Evolutionary conservation across 176 grass and related monocot species (phyloP).

Genomic region (Eragrostis curvula): DNA sequence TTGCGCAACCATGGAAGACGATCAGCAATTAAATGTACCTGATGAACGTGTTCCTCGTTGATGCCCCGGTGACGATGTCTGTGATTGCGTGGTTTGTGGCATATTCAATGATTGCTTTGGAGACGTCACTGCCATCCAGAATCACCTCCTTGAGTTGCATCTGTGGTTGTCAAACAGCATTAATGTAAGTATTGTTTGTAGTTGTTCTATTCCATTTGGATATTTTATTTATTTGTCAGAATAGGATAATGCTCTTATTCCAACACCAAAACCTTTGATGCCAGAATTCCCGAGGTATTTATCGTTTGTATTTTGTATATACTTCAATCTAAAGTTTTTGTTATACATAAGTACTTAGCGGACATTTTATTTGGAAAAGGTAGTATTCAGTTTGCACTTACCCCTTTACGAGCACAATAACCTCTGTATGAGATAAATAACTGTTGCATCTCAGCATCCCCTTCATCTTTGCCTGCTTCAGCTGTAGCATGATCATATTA

Average conservation of each 20-base stretch:
- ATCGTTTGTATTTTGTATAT: slow-evolving; percentile 20
- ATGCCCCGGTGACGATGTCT: slow-evolving; percentile 73
- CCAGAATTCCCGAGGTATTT: slow-evolving; percentile 12
- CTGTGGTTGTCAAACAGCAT: slow-evolving; percentile 43
- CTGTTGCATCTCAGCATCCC: slow-evolving; percentile 62
- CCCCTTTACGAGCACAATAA: slow-evolving; percentile 90
- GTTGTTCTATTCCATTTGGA: slow-evolving; percentile 15
- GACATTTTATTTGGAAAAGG: neutral
- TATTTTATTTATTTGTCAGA: neutral
- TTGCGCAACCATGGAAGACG: slow-evolving; percentile 20
- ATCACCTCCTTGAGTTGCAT: slow-evolving; percentile 88
- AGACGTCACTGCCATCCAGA: slow-evolving; percentile 68
- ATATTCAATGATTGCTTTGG: slow-evolving; percentile 78
- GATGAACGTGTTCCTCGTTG: slow-evolving; percentile 63
- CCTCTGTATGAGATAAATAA: slow-evolving; percentile 76
- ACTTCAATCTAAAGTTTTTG: neutral
- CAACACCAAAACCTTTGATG: slow-evolving; percentile 11
- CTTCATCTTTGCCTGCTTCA: slow-evolving; percentile 58
- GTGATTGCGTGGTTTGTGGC: slow-evolving; percentile 48
- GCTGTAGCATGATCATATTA: slow-evolving; percentile 41
- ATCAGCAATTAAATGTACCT: slow-evolving; percentile 50
- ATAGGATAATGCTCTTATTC: neutral
- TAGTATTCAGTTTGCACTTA: slow-evolving; percentile 42
- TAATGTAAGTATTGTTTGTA: slow-evolving; percentile 17
- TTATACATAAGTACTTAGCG: neutral